Conservation (phyloP, 345 rosid species). For the Geranium rotundifolium region DNA sequence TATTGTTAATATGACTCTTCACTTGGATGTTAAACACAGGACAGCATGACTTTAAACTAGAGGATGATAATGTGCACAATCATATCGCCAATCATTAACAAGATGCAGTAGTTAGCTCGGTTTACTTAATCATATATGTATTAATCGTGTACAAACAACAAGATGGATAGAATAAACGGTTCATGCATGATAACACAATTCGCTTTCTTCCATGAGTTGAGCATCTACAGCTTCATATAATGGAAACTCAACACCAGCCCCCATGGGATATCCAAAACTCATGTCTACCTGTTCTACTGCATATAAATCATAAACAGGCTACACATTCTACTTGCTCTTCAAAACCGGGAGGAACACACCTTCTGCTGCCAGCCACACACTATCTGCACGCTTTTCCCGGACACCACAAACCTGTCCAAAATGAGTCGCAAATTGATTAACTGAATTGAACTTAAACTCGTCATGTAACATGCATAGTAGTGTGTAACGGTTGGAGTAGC, state of each 20-base stretch:
- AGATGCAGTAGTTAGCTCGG: too few species aligned
- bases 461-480: too few species aligned
- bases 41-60: too few species aligned
- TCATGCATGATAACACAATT: too few species aligned
- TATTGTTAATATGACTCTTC: too few species aligned
- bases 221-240: slow-evolving; percentile 9
- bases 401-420: slow-evolving; percentile 70
- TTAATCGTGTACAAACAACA: not conserved
- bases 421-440: too few species aligned
- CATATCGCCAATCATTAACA: too few species aligned
- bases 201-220: not conserved
- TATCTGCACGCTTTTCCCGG: slow-evolving; percentile 74
- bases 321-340: slow-evolving; percentile 29
- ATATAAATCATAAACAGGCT: not conserved
- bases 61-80: too few species aligned
- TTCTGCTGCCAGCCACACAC: slow-evolving; percentile 93
- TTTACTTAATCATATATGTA: too few species aligned
- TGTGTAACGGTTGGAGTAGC: not conserved
- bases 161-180: not conserved
- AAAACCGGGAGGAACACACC: slow-evolving; percentile 85
- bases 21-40: too few species aligned
- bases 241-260: slow-evolving; percentile 16
- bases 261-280: slow-evolving; percentile 24
- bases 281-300: slow-evolving; percentile 20
- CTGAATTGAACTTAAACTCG: too few species aligned